These are phyloP conservation scores for Suillus alpinus DNA, from an alignment of 768 basidiomycete genomes.

Conservation along the genomic window DNA sequence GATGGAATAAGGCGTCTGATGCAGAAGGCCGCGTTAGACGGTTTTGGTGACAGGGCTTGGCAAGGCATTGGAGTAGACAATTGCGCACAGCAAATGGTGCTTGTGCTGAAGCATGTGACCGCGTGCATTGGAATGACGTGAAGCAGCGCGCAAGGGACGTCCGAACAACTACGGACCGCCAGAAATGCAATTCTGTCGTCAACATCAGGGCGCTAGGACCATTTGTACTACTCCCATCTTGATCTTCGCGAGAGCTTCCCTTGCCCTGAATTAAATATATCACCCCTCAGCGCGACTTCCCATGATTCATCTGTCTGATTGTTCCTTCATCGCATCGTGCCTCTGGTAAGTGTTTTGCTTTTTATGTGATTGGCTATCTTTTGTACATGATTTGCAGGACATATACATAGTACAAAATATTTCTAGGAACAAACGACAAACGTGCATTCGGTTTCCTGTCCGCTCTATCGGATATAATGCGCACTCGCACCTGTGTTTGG, in stretches of 20 bases:
- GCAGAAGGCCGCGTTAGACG: not conserved
- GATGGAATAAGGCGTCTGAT: too few relatives aligned
- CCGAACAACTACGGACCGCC: not conserved
- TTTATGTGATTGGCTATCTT: not conserved
- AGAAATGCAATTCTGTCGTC: not conserved
- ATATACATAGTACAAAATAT: not conserved
- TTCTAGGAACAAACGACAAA: not conserved
- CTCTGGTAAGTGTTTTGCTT: not conserved
- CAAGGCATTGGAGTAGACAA: slow-evolving; percentile 1
- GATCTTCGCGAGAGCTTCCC: not conserved
- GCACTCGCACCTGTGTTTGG: not conserved
- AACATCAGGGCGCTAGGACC: not conserved
- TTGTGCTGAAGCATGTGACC: slow-evolving; percentile 6
- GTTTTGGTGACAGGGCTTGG: slow-evolving; percentile 8
- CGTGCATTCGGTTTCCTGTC: not conserved
- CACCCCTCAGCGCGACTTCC: not conserved
- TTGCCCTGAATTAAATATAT: not conserved
- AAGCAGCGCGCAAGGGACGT: not conserved
- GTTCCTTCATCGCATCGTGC: not conserved
- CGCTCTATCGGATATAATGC: not conserved
- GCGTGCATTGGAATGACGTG: not conserved
- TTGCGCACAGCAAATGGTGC: slow-evolving; percentile 7
- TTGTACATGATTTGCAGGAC: not conserved
- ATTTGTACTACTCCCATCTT: not conserved
- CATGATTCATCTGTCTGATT: slow-evolving; percentile 1